Evolutionary conservation across 805 yeast genomes (phyloP), one percentile per base, ranked within the genome.

Genomic region (Starmerella roubikii): DNA sequence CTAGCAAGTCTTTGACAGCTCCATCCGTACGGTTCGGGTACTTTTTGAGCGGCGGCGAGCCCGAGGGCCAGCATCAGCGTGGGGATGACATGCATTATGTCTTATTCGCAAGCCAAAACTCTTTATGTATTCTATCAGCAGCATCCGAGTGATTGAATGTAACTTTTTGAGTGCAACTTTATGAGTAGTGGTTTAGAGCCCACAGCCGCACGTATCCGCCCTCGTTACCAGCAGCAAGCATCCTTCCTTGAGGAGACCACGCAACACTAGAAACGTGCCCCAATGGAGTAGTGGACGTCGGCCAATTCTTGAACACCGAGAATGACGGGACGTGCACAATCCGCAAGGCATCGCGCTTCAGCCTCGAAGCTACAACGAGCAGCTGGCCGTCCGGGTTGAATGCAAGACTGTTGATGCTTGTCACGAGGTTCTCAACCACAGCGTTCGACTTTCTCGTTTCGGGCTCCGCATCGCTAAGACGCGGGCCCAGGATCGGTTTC

Each of bases 211-310:
- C 91, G 54, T 73, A 76, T 9, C 98, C 99, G 20, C 75, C 82
- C 52, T 83, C 93, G 53, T 86, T 88, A 46, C 94, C 98, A 1
- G 84, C 72, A 15, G 86, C 83, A 35, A 91, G 58, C 76, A 86
- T 73, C 59, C 83, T 91, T 42, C 76, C 74, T 46, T 73, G 72
- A 21, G 91, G 84, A 31, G 93, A 75, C 59, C 88, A 88, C 13
- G 74, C 71, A 2, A 75, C 78, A 15, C 76, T 60, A 0, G 95
- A 82, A 25, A 91, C 95, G 49, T 78, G 75, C n/a, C 98, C 99
- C 49, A 91, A 68, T 10, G 98, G 97, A 1, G 98, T 88, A 5
- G 85, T 85, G 37, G 88, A 76, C 2, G 97, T 91, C 15, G 99
- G 99, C 98, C 98, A 91, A 64, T 91, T 91, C 35, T 76, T 68